Evolutionary conservation across 2,329 filamentous ascomycete genomes (phyloP), one percentile per base, ranked within the genome.

Genomic region (Chaetomiaceae sp.): DNA sequence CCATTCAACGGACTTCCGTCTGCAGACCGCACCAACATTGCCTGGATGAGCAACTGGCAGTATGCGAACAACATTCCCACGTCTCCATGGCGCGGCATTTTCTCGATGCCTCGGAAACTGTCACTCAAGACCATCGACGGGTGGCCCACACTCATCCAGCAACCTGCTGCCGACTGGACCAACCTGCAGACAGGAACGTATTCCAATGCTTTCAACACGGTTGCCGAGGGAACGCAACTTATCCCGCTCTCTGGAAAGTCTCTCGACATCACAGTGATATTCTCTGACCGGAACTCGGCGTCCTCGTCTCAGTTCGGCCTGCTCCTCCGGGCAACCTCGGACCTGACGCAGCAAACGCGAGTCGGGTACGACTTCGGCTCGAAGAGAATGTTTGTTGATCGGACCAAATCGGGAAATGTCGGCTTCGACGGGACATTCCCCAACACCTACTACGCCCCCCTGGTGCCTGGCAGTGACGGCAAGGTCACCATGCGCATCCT

Each of bases 11-110:
- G 43, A 7, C 43, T 45, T 37, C 14, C 43, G 20, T 27, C 43
- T n/a, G 43, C 14, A 14, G 33, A 37, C 20, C 43, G 43, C 33
- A 45, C 43, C 31, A 37, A 37, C 43, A 37, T 45, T 25, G 43
- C 43, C 33, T 45, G 43, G 43, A 45, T 45, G 43, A 45, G 33
- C 43, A 45, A 45, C 43, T 45, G 43, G 43, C 43, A 45, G 27
- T 45, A 45, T 20, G 43, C 20, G n/a, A 14, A 10, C 33, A 45
- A 45, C 10, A 37, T 45, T 13, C 43, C 43, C 3, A 45, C 43
- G 20, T 45, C 43, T 35, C 43, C 43, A 17, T 45, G 43, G 43
- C 43, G 43, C 31, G 37, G 43, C 33, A 37, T 37, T 20, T 14
- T 37, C 20, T 37, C 43, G n/a, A 45, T 45, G 14, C 43, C 43